These are phyloP conservation scores for Halteria grandinella DNA, from an alignment of 73 alveolate genomes.

Conservation along the genomic window DNA sequence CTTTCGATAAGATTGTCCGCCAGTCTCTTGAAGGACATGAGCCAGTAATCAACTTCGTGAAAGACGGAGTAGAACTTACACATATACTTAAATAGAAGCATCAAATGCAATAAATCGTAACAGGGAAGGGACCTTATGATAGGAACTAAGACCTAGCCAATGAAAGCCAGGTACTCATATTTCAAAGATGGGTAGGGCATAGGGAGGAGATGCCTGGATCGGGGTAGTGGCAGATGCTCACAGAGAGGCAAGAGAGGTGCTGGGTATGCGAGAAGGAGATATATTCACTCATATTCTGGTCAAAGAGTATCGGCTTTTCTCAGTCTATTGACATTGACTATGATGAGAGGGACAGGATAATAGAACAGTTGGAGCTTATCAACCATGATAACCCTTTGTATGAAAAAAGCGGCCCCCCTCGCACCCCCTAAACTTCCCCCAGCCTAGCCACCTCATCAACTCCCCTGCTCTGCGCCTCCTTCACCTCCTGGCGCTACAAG, in stretches of 20 bases:
- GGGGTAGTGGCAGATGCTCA: slow-evolving; percentile 47
- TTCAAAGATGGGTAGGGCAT: neutral
- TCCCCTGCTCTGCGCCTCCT: neutral
- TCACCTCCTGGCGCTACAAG: neutral
- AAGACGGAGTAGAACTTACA: slow-evolving; percentile 23
- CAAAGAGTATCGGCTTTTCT: neutral
- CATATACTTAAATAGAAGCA: neutral
- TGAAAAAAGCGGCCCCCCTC: neutral
- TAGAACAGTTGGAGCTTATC: neutral
- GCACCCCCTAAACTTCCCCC: no score
- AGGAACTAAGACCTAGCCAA: slow-evolving; percentile 5
- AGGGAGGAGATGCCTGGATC: slow-evolving; percentile 12
- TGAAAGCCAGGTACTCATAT: neutral
- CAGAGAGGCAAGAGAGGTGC: slow-evolving; percentile 6
- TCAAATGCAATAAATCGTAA: neutral
- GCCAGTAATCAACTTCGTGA: neutral
- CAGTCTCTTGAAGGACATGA: neutral
- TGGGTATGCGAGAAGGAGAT: slow-evolving; percentile 27
- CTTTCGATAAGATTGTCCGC: slow-evolving; percentile 15
- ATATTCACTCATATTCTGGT: neutral
- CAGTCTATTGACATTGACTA: neutral
- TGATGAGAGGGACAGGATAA: neutral
- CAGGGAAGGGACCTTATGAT: neutral
- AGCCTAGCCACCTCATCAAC: no score
- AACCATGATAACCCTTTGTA: neutral